Base-by-base conservation (phyloP, 2,329 filamentous ascomycete species). In the Colletotrichum phormii region DNA sequence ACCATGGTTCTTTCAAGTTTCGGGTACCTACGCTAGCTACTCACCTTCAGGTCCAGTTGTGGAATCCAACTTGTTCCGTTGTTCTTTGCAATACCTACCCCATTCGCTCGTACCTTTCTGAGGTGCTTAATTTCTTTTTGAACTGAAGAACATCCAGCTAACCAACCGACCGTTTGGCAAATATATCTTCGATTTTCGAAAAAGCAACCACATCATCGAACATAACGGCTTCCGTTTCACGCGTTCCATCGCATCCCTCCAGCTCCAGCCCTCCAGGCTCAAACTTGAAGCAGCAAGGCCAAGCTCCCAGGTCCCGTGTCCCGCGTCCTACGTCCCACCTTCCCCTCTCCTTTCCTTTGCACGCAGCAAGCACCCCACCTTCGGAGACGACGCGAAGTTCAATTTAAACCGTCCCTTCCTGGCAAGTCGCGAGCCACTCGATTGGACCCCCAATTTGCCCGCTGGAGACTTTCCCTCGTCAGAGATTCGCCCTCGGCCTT, bases 311-410 rank as follows among this genome's bases (percentile, higher is more conserved):
- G 22, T 26, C 37, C 46, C 29, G 31, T 29, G 42, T 53, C 46
- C 12, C 42, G 11, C 29, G 49, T 33, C 15, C 35, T 26, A 49
- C 18, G 24, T 53, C 31, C 60, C 60, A 63, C 60, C 26, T 63
- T 53, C 33, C 62, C 51, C 62, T 64, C 49, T 64, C 62, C 62
- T 54, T 54, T 64, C 51, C 51, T 57, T 64, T 54, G 51, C 22
- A 37, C 42, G 31, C 62, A 35, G 31, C n/a, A 31, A 24, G 31
- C 67, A 33, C 71, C 71, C 71, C 67, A 72, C 67, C 42, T 63
- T 66, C 59, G 62, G 67, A 67, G 62, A 60, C 51, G 37, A 71
- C 71, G 71, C 71, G 71, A 73, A 67, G 57, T 73, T 72, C 71
- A 73, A 73, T 73, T 64, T 63, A 73, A 73, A 71, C 59, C 53